phyloP scores from a whole-genome alignment of 345 rosid species.

The sweet orange (Citrus sinensis) region DNA sequence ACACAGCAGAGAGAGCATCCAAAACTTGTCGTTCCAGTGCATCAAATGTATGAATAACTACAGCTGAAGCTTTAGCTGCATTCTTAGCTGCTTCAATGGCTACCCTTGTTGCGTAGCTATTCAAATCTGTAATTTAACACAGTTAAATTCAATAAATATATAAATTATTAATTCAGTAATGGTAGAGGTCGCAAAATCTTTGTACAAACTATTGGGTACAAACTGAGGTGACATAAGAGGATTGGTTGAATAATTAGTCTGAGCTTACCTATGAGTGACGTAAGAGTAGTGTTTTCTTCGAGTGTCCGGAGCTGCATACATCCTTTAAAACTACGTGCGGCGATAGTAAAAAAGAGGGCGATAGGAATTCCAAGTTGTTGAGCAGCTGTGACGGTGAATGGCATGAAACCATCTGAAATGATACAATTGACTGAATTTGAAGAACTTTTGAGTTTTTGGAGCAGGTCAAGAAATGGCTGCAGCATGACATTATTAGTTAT shows the following conservation, averaged over 20 bases:
- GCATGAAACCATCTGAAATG: neutral
- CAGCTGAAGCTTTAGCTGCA: neutral
- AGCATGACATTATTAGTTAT: neutral
- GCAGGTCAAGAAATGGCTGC: neutral
- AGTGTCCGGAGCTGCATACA: neutral
- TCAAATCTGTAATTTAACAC: neutral
- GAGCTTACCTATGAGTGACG: neutral
- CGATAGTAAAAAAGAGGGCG: neutral
- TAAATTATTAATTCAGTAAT: no score
- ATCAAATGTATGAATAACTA: neutral
- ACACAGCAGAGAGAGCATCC: neutral
- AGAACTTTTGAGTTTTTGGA: neutral
- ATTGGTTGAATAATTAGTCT: no score
- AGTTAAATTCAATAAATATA: no score
- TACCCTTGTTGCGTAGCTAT: neutral
- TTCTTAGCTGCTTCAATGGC: neutral
- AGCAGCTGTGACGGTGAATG: neutral
- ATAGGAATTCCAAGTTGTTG: neutral
- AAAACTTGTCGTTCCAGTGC: neutral
- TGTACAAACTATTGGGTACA: no score
- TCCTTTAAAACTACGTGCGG: neutral
- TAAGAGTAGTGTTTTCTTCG: neutral
- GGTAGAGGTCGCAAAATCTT: no score
- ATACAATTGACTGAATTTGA: neutral
- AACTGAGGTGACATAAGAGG: no score